Evolutionary conservation across 1,139 yeast species (phyloP), one percentile per base, ranked within the genome.

Genomic region (Nadsonia starkeyi-henricii): DNA sequence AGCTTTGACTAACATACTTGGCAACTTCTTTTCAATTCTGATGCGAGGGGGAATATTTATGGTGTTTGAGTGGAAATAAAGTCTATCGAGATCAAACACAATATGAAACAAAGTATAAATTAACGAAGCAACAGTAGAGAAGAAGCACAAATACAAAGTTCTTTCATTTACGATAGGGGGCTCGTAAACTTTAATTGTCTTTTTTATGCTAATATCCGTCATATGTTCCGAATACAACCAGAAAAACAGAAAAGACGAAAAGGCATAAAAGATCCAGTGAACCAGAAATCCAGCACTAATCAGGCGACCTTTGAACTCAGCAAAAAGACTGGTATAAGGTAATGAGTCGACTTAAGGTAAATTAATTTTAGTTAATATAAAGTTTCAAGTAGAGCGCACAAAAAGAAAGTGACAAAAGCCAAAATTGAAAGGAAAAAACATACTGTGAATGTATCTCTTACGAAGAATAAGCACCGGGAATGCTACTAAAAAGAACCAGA

Each of bases 81-180:
- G 65, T 51, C 77, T 70, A 61, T 82, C 85, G 55, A 79, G 70
- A 60, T 82, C 88, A 53, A 74, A 70, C 0, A 75, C 58, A 30
- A 77, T 57, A 57, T 79, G 86, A 52, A 75, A 75, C 1, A 71
- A 53, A 3, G 81, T 61, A 59, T 82, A 84, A 9, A 72, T 49
- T 0, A 71, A 43, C 0, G 81, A 77, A 17, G 68, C 54, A 37
- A 69, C 61, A 7, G 71, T 57, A 1, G 70, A 58, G 49, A 67
- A 69, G 51, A 63, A 66, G 71, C 75, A 74, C 56, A 67, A 72
- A 58, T 71, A 81, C 3, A 80, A 71, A 67, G 75, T 77, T 51
- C 73, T 71, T 58, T 82, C 91, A 57, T 81, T 83, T 48, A 80
- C 61, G 48, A 73, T 69, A 1, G 84, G 81, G 51, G 70, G 71